Percentiles rank a stretch among this genome's conserved stretches.
These are phyloP conservation scores for Gossypium gossypioides DNA, from an alignment of 441 rosid species.

Conservation along the genomic window DNA sequence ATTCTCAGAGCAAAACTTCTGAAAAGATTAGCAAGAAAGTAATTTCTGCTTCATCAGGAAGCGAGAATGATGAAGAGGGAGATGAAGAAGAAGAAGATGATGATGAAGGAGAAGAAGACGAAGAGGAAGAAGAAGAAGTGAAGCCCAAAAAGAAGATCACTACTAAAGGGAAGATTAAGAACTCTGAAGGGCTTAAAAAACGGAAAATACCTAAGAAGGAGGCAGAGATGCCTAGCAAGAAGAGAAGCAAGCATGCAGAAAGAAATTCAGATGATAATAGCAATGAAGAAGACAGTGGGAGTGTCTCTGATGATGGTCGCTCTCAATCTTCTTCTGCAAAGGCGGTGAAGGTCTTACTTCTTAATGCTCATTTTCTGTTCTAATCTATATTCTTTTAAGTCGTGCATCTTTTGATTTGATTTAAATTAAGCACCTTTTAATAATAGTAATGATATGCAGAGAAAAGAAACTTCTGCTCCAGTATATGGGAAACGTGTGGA, in stretches of 20 bases:
- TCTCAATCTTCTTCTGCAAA: conserved; percentile 51
- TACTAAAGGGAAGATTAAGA: conserved; percentile 32
- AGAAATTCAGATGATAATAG: conserved; percentile 29
- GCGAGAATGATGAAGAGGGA: conserved; percentile 31
- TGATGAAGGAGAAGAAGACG: conserved; percentile 35
- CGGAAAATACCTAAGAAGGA: conserved; percentile 52
- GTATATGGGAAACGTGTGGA: conserved; percentile 72
- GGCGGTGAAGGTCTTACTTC: conserved; percentile 39
- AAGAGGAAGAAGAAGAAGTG: conserved; percentile 32
- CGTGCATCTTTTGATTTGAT: conserved; percentile 9
- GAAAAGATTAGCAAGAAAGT: conserved; percentile 25
- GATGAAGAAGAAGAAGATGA: conserved; percentile 35
- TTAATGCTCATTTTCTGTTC: conserved; percentile 4
- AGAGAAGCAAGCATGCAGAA: conserved; percentile 41
- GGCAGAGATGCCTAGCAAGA: conserved; percentile 33
- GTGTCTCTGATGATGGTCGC: conserved; percentile 37
- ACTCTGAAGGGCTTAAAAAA: conserved; percentile 43
- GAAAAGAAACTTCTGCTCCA: conserved; percentile 51
- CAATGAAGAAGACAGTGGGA: conserved; percentile 34
- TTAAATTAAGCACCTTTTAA: conserved; percentile 12
- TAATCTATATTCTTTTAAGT: not conserved
- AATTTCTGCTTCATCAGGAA: conserved; percentile 35
- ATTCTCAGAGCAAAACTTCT: conserved; percentile 29
- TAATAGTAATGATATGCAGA: conserved; percentile 35
- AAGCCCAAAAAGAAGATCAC: conserved; percentile 42